Evolutionary conservation across 176 grass and related monocot species (phyloP).

Genomic region (Eleusine indica): DNA sequence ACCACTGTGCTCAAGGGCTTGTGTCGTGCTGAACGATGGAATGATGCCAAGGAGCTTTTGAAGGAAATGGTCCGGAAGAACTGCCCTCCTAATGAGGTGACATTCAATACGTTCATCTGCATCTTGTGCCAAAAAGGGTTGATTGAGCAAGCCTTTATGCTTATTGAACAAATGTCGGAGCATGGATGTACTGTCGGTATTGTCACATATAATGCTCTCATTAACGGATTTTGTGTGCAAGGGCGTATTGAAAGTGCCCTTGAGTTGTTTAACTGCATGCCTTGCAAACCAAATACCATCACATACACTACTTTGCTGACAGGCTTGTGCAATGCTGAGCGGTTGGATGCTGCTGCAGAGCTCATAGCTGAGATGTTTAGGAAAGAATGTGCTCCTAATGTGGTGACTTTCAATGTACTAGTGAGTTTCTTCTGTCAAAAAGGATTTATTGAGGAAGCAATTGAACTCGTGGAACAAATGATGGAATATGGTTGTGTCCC

Average conservation of each 20-base stretch:
- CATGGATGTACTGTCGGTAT: constrained; percentile 51
- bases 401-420: constrained; percentile 64
- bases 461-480: constrained; percentile 58
- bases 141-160: constrained; percentile 51
- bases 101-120: constrained; percentile 62
- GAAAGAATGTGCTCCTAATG: constrained; percentile 50
- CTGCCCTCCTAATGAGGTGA: constrained; percentile 55
- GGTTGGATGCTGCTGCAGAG: constrained; percentile 46
- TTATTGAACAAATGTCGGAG: constrained; percentile 52
- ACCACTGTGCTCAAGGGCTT: constrained; percentile 56
- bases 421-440: constrained; percentile 64
- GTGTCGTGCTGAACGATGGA: constrained; percentile 51
- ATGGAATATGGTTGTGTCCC: constrained; percentile 59
- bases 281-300: constrained; percentile 63
- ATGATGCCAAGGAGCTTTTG: constrained; percentile 49
- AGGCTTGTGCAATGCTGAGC: constrained; percentile 59
- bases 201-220: constrained; percentile 66
- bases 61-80: constrained; percentile 50
- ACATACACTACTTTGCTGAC: constrained; percentile 76
- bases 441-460: constrained; percentile 53
- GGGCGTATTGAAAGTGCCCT: constrained; percentile 53
- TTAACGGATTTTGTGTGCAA: constrained; percentile 68
- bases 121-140: constrained; percentile 61
- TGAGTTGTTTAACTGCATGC: constrained; percentile 47
- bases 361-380: constrained; percentile 56